phyloP scores from a whole-genome alignment of 768 basidiomycete genomes.

The Steccherinum ochraceum region DNA sequence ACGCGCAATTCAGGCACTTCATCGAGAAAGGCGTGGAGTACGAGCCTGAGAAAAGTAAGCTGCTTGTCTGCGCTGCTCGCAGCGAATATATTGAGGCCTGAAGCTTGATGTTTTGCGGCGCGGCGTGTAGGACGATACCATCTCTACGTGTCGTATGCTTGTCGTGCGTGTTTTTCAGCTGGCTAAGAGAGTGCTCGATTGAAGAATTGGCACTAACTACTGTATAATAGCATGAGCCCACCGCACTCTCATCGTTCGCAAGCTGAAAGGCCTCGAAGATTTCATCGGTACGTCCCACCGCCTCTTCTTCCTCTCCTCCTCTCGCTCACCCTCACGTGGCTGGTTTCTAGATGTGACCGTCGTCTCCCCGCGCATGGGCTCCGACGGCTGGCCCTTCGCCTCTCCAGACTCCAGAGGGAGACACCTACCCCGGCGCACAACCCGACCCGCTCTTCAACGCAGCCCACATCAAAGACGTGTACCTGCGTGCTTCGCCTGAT shows the following conservation, averaged over 20 bases:
- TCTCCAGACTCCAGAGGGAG: no score
- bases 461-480: conserved; percentile 77
- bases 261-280: conserved; percentile 88
- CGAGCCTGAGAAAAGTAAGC: conserved; percentile 69
- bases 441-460: conserved; percentile 68
- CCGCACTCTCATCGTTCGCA: conserved; percentile 78
- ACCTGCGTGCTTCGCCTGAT: conserved; percentile 64
- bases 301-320: neutral
- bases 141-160: conserved; percentile 83
- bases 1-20: conserved; percentile 46
- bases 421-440: conserved; percentile 64
- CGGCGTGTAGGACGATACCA: conserved; percentile 94
- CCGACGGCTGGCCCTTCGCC: conserved; percentile 84
- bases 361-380: conserved; percentile 84
- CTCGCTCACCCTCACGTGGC: neutral
- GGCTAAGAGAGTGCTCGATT: no score
- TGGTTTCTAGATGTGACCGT: conserved; percentile 55
- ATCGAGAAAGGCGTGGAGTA: conserved; percentile 57
- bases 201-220: no score
- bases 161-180: conserved; percentile 74
- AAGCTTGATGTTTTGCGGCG: no score
- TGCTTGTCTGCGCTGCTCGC: no score
- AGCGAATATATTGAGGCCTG: no score
- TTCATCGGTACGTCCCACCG: conserved; percentile 55
- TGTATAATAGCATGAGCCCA: conserved; percentile 95